Evolutionary conservation across 768 basidiomycete genomes (phyloP).

Genomic region (Phanerochaete carnosa): DNA sequence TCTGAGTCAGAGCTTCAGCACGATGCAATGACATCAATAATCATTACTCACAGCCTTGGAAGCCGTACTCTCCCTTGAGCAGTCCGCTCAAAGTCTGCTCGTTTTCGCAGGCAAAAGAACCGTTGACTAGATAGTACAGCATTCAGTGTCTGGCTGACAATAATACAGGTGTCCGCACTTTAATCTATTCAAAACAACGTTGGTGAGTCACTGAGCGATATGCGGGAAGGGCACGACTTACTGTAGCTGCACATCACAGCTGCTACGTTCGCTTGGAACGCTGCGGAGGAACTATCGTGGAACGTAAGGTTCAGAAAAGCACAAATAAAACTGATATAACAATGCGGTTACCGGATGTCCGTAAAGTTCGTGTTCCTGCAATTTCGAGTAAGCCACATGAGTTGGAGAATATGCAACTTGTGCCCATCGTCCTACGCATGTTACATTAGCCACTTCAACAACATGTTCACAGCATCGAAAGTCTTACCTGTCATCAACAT

Average conservation of each 20-base stretch:
- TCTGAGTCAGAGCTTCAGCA: constrained; percentile 20
- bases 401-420: not conserved
- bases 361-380: constrained; percentile 23
- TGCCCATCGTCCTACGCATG: constrained; percentile 12
- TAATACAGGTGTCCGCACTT: constrained; percentile 1
- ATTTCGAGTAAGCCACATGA: not conserved
- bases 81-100: constrained; percentile 58
- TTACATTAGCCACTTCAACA: not conserved
- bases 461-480: not conserved
- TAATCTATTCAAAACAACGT: constrained; percentile 8
- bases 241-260: constrained; percentile 25
- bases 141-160: not conserved
- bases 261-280: constrained; percentile 23
- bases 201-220: not conserved
- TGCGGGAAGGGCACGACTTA: constrained; percentile 2
- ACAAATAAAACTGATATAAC: no score
- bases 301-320: not conserved
- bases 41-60: constrained; percentile 33
- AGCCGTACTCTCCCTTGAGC: constrained; percentile 39
- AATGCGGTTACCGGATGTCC: constrained; percentile 17
- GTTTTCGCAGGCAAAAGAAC: constrained; percentile 72
- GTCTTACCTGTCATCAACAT: constrained; percentile 22
- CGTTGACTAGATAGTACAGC: constrained; percentile 41
- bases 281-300: constrained; percentile 20
- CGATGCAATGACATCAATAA: constrained; percentile 6